phyloP scores from a whole-genome alignment of 2,329 filamentous ascomycete genomes.

The Microdochium bolleyi region DNA sequence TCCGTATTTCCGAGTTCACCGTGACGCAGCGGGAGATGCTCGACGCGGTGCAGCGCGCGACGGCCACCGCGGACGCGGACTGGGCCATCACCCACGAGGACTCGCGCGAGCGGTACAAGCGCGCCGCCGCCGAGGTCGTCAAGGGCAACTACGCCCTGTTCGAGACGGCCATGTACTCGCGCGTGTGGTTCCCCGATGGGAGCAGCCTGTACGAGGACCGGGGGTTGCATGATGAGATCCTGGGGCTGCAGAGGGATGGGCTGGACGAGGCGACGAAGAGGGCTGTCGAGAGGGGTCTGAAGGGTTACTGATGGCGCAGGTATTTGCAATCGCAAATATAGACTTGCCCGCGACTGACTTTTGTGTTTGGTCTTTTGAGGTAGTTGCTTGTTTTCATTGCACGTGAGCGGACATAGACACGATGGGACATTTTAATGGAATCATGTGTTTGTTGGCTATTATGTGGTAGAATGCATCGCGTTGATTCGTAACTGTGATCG shows the following conservation, averaged over 20 bases:
- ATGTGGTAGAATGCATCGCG: no score
- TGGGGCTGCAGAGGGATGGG: conserved; percentile 51
- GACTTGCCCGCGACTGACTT: no score
- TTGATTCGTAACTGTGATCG: no score
- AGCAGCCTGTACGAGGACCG: conserved; percentile 30
- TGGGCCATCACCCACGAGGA: conserved; percentile 49
- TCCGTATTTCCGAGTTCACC: conserved; percentile 49
- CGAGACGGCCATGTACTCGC: conserved; percentile 42
- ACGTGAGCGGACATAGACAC: no score
- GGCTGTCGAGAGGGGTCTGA: conserved; percentile 28
- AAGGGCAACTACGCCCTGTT: conserved; percentile 35
- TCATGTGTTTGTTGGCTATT: no score
- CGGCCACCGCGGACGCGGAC: conserved; percentile 46
- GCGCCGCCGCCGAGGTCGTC: conserved; percentile 35
- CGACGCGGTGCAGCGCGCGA: conserved; percentile 49
- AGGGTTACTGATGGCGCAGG: no score
- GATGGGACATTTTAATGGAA: no score
- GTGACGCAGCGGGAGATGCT: conserved; percentile 59
- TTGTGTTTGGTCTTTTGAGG: no score
- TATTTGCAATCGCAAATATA: no score
- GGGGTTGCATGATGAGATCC: conserved; percentile 37
- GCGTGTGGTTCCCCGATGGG: conserved; percentile 40
- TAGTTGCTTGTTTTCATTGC: no score
- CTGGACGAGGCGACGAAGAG: conserved; percentile 46
- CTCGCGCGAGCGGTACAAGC: conserved; percentile 35